Evolutionary conservation across 176 grass and related monocot species (phyloP).

Genomic region (Aegilops longissima): DNA sequence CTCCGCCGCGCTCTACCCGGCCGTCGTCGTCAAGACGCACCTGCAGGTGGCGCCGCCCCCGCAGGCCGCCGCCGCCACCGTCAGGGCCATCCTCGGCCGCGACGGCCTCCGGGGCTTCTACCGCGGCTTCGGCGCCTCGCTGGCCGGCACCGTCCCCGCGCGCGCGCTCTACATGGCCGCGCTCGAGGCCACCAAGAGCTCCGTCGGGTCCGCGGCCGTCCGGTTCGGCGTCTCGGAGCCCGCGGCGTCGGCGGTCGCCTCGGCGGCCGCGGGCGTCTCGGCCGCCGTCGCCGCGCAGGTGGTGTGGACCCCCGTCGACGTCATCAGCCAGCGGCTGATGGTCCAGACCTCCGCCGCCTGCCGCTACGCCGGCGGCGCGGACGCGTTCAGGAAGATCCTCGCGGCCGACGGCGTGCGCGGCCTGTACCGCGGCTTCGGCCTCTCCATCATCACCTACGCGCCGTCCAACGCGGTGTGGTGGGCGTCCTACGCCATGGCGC

Average conservation of each 20-base stretch:
- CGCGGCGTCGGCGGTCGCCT: constrained; percentile 61
- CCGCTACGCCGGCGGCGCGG: constrained; percentile 66
- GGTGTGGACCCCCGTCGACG: constrained; percentile 93
- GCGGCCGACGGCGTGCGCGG: constrained; percentile 66
- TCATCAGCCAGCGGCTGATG: constrained; percentile 95
- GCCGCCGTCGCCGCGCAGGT: constrained; percentile 89
- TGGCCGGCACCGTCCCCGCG: constrained; percentile 85
- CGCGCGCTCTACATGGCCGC: constrained; percentile 97
- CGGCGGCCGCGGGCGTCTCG: constrained; percentile 61
- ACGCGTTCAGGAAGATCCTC: constrained; percentile 76
- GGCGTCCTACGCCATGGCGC: constrained; percentile 80
- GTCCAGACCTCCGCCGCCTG: constrained; percentile 47
- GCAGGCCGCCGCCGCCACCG: constrained; percentile 44
- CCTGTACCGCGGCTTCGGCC: constrained; percentile 91
- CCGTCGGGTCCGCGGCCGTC: constrained; percentile 69
- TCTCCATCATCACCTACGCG: constrained; percentile 93
- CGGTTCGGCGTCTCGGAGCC: constrained; percentile 71
- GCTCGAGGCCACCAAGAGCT: constrained; percentile 92
- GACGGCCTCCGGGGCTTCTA: constrained; percentile 85
- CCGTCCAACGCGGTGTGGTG: constrained; percentile 99
- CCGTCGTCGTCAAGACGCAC: constrained; percentile 90
- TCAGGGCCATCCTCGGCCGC: constrained; percentile 57
- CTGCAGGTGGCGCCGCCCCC: constrained; percentile 74
- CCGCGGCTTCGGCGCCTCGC: constrained; percentile 85
- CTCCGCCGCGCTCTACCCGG: constrained; percentile 86